Percentiles rank a stretch among this genome's conserved stretches.
Conservation (phyloP, 139 green algal genomes). For the Closterium sp. region DNA sequence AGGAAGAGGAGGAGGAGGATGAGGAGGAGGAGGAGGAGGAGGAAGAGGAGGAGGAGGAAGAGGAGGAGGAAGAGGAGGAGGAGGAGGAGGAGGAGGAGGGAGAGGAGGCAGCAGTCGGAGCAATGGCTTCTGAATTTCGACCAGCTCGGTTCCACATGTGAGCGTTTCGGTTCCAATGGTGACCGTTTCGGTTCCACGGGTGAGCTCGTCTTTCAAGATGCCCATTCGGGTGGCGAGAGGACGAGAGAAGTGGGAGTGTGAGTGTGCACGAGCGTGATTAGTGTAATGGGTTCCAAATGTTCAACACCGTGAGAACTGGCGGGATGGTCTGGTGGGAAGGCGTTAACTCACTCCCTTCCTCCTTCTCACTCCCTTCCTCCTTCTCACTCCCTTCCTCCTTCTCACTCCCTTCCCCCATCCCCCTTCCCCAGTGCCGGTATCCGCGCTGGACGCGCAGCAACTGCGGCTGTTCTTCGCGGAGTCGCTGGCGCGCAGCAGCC, state of each 20-base stretch:
- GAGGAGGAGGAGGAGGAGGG: neutral
- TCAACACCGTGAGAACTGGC: neutral
- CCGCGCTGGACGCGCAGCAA: neutral
- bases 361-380: neutral
- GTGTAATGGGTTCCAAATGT: too few relatives aligned
- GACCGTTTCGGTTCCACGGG: too few relatives aligned
- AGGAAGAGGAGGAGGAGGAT: neutral
- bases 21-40: neutral
- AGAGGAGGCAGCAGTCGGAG: neutral
- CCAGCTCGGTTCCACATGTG: neutral
- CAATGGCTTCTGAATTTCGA: neutral
- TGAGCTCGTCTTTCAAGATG: too few relatives aligned
- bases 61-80: neutral
- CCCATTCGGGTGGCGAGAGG: too few relatives aligned
- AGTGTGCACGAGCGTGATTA: too few relatives aligned
- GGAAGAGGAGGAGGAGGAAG: neutral
- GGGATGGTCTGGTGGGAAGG: neutral
- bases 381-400: neutral
- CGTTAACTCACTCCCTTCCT: neutral
- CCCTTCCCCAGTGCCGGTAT: neutral
- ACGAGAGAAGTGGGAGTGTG: too few relatives aligned
- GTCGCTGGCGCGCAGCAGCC: neutral
- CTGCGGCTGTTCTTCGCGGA: neutral
- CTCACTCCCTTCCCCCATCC: too few relatives aligned
- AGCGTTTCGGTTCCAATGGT: too few relatives aligned